Percentiles rank a stretch among this genome's conserved stretches.
Conservation (phyloP, 768 basidiomycete genomes). For the Sporobolomyces roseus region DNA sequence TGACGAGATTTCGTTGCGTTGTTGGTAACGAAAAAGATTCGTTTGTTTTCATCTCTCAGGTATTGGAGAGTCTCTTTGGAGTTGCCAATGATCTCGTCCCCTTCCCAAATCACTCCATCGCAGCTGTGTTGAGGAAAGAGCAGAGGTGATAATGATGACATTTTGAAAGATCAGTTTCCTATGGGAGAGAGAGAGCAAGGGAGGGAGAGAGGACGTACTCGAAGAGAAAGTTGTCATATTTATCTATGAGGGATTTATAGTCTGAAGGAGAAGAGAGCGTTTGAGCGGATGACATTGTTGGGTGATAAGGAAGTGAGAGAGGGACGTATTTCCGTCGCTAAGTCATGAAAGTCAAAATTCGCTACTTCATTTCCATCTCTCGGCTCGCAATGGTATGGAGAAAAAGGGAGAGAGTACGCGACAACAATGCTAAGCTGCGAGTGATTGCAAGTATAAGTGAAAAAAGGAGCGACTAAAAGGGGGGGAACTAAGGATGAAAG, state of each 20-base stretch:
- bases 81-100: slow-evolving; percentile 39
- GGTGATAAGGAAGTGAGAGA: background rate
- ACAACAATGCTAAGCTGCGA: too few species aligned
- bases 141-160: background rate
- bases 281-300: slow-evolving; percentile 5
- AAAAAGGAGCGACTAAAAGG: too few species aligned
- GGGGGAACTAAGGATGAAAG: too few species aligned
- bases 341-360: too few species aligned
- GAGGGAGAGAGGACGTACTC: slow-evolving; percentile 31
- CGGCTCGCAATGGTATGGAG: too few species aligned
- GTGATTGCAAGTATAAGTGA: too few species aligned
- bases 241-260: slow-evolving; percentile 32
- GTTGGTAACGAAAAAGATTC: slow-evolving; percentile 60
- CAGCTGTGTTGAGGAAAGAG: slow-evolving; percentile 4
- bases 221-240: slow-evolving; percentile 42
- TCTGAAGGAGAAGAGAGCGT: slow-evolving; percentile 18
- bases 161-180: background rate
- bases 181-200: background rate
- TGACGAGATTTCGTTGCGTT: slow-evolving; percentile 90
- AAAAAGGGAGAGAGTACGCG: too few species aligned
- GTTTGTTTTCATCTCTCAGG: slow-evolving; percentile 38
- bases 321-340: background rate
- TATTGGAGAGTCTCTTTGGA: slow-evolving; percentile 37
- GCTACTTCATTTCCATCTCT: too few species aligned
- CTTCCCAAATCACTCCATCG: slow-evolving; percentile 46